Evolutionary conservation across 225 moss, liverwort and hornwort genomes (phyloP).

Genomic region (Physcomitrium patens): DNA sequence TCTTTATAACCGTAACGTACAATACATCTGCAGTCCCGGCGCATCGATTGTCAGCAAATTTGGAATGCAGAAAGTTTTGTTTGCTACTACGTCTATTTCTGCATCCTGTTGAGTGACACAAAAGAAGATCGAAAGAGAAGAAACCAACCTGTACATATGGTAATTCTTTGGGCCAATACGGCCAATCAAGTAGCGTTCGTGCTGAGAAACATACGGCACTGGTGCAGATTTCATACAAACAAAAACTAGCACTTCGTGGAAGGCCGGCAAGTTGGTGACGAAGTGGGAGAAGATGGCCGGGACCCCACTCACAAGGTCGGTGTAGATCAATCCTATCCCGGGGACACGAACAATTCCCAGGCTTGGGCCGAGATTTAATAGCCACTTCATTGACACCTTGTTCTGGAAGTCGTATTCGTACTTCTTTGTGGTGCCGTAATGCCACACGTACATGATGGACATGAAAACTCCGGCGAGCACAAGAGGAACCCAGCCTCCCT

Average conservation of each 20-base stretch:
- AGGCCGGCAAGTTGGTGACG: constrained; percentile 64
- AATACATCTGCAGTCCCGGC: constrained; percentile 40
- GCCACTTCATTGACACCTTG: constrained; percentile 64
- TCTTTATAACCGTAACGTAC: constrained; percentile 67
- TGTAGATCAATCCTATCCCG: constrained; percentile 59
- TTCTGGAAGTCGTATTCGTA: constrained; percentile 67
- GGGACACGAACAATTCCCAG: constrained; percentile 64
- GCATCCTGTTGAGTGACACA: too few species aligned
- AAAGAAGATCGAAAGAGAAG: constrained; percentile 1
- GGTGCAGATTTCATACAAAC: constrained; percentile 68
- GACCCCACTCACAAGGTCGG: constrained; percentile 63
- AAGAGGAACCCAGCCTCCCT: constrained; percentile 92
- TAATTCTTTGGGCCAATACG: constrained; percentile 58
- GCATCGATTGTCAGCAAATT: background rate
- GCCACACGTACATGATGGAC: constrained; percentile 59
- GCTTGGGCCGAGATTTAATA: constrained; percentile 56
- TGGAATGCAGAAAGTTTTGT: too few species aligned
- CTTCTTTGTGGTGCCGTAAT: constrained; percentile 56
- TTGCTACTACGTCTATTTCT: too few species aligned
- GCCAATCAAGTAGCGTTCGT: constrained; percentile 64
- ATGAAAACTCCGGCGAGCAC: constrained; percentile 62
- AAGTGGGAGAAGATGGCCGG: constrained; percentile 68
- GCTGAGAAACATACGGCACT: constrained; percentile 50
- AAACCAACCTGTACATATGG: constrained; percentile 58
- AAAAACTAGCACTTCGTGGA: constrained; percentile 63